Evolutionary conservation across 73 alveolate species (phyloP).

Genomic region (Symbiodinium natans): DNA sequence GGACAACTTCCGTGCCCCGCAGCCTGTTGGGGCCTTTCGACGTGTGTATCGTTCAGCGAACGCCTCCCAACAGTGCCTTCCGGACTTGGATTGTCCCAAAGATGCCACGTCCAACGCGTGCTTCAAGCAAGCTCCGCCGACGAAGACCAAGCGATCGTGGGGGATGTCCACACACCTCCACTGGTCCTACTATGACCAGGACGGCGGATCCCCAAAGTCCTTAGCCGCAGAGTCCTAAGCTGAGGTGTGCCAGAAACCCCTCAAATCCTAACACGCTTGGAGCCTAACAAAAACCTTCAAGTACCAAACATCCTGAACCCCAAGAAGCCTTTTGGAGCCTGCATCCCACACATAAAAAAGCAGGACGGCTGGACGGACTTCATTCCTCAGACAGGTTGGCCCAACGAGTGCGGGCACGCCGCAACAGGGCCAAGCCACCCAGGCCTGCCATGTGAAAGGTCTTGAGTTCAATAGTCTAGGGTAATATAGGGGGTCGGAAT

Average conservation of each 20-base stretch:
- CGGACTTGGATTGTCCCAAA: not conserved
- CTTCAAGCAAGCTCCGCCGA: not conserved
- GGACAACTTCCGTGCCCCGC: not conserved
- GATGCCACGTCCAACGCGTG: not conserved
- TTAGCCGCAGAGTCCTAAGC: no score
- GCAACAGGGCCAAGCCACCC: not conserved
- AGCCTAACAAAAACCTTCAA: no score
- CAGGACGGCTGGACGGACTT: not conserved
- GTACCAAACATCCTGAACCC: no score
- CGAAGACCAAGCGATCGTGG: conserved; percentile 1
- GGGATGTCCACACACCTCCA: not conserved
- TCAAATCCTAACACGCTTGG: not conserved
- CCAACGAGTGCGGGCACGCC: not conserved
- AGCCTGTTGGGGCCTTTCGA: not conserved
- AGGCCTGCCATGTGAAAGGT: no score
- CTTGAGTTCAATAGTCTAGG: no score
- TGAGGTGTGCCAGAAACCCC: no score
- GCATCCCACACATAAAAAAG: no score
- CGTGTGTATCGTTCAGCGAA: not conserved
- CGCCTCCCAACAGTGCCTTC: not conserved
- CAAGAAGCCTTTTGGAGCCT: no score
- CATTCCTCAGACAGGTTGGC: not conserved
- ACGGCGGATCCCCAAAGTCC: not conserved
- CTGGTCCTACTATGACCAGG: not conserved
- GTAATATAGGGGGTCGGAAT: no score